These are phyloP conservation scores for Solanum peruvianum DNA, from an alignment of 257 asterid species.

Conservation along the genomic window DNA sequence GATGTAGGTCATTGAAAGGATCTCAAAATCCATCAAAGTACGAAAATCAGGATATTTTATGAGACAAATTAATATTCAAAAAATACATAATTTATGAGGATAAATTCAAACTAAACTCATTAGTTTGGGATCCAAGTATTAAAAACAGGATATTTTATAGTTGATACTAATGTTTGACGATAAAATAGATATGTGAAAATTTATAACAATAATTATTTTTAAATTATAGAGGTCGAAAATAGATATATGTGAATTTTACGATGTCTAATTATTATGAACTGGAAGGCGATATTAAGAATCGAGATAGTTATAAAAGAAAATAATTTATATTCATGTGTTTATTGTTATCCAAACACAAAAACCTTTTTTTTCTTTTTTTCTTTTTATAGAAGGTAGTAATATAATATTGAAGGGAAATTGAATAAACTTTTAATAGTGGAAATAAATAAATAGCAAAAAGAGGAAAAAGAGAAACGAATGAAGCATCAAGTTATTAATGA, in stretches of 20 bases:
- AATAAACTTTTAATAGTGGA: not conserved
- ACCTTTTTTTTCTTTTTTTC: not conserved
- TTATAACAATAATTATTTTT: not conserved
- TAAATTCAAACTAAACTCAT: no score
- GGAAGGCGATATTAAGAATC: not conserved
- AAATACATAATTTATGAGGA: not conserved
- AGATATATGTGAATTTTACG: not conserved
- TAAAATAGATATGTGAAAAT: not conserved
- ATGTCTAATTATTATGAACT: not conserved
- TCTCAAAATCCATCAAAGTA: not conserved
- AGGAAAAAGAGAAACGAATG: not conserved
- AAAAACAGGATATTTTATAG: no score
- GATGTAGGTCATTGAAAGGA: not conserved
- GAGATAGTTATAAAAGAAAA: not conserved
- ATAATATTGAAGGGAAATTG: not conserved
- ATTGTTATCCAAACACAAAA: not conserved
- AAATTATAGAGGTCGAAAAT: not conserved
- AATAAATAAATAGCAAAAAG: not conserved
- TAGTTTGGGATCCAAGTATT: no score
- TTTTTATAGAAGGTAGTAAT: not conserved
- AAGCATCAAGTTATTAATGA: not conserved
- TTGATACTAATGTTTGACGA: not conserved
- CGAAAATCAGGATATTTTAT: no score
- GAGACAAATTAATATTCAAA: no score
- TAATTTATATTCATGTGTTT: not conserved